Conservation (phyloP, 345 rosid species). For the Eucalyptus marginata region DNA sequence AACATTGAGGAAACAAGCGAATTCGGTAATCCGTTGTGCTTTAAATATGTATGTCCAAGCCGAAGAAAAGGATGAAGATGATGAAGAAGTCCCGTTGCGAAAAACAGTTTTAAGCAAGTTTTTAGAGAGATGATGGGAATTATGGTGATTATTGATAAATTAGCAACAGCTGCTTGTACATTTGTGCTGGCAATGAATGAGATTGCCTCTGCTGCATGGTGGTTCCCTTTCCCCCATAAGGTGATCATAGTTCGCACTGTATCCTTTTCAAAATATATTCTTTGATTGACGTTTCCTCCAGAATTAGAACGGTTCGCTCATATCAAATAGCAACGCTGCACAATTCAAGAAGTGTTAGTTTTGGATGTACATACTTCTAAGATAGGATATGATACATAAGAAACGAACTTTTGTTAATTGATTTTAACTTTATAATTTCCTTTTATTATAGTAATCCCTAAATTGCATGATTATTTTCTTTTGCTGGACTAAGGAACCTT, state of each 20-base stretch:
- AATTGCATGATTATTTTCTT: background rate
- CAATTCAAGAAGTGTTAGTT: background rate
- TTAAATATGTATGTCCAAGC: constrained; percentile 27
- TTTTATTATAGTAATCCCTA: background rate
- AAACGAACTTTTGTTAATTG: background rate
- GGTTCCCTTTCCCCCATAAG: background rate
- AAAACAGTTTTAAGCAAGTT: constrained; percentile 76
- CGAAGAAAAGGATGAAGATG: constrained; percentile 26
- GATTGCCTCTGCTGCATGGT: background rate
- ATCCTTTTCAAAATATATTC: background rate
- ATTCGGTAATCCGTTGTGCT: constrained; percentile 58
- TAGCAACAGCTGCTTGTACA: background rate
- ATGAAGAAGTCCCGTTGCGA: constrained; percentile 24
- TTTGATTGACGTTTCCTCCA: background rate
- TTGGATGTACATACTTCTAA: background rate
- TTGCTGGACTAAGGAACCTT: background rate
- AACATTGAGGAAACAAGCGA: constrained; percentile 64
- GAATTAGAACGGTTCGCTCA: background rate
- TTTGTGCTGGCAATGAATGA: background rate
- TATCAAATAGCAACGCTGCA: background rate
- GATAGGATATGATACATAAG: background rate
- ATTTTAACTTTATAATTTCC: background rate
- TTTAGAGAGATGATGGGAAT: constrained; percentile 20
- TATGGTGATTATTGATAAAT: background rate
- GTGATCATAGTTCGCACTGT: background rate